phyloP scores from a whole-genome alignment of 495 filamentous ascomycete genomes.

The Penicillium longicatenatum region DNA sequence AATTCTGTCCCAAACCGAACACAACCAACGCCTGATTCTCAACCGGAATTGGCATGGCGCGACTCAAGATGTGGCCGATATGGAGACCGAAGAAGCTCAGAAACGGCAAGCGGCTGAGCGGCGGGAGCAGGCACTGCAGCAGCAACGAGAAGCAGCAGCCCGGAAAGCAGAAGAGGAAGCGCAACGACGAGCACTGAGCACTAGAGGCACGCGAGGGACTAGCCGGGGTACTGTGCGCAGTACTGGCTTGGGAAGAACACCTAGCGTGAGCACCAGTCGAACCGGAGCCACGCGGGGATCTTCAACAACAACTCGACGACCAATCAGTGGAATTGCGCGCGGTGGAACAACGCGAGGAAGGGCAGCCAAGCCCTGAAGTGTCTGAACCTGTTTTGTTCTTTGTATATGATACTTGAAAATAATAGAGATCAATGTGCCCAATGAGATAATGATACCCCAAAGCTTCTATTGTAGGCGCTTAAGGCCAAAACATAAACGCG shows the following conservation, averaged over 20 bases:
- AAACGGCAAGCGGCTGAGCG: conserved; percentile 75
- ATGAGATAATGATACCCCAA: conserved; percentile 31
- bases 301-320: conserved; percentile 45
- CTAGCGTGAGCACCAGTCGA: conserved; percentile 39
- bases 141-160: conserved; percentile 69
- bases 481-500: conserved; percentile 15
- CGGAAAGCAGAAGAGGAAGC: conserved; percentile 75
- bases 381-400: conserved; percentile 9
- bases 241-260: conserved; percentile 50
- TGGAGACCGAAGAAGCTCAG: conserved; percentile 72
- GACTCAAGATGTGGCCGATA: conserved; percentile 76
- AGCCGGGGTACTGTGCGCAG: conserved; percentile 46
- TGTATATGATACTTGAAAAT: not conserved
- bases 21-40: conserved; percentile 90
- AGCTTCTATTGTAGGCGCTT: conserved; percentile 19
- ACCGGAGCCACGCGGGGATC: conserved; percentile 33
- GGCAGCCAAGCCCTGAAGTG: conserved; percentile 8
- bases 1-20: conserved; percentile 94
- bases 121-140: conserved; percentile 71
- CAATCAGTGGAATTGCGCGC: conserved; percentile 53
- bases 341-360: conserved; percentile 25
- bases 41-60: conserved; percentile 89
- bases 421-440: conserved; percentile 13
- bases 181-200: conserved; percentile 51
- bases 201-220: conserved; percentile 48